Percentiles rank a stretch among this genome's conserved stretches.
phyloP scores from a whole-genome alignment of 1,284 basidiomycete species.

The Apiotrichum domesticum region DNA sequence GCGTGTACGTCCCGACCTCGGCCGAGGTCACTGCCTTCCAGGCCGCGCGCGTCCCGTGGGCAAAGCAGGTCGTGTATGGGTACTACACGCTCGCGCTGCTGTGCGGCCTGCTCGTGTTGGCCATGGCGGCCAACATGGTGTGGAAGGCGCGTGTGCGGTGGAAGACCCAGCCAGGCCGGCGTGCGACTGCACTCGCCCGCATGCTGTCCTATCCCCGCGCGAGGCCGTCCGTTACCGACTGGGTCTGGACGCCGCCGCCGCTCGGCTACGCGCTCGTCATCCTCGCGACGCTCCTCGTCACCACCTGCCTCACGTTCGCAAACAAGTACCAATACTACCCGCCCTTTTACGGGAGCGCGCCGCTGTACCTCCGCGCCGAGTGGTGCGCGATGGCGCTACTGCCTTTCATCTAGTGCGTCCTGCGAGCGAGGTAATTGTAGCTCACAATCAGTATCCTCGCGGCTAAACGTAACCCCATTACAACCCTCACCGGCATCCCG shows the following conservation, averaged over 20 bases:
- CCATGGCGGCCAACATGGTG: neutral
- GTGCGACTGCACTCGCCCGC: neutral
- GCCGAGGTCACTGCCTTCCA: conserved; percentile 1
- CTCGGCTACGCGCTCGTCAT: conserved; percentile 9
- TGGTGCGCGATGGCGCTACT: conserved; percentile 16
- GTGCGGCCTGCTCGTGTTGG: neutral
- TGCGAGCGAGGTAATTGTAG: neutral
- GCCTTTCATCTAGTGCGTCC: conserved; percentile 13
- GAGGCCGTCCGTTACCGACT: neutral
- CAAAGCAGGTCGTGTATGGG: conserved; percentile 1
- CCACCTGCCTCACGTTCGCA: conserved; percentile 5
- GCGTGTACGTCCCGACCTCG: neutral
- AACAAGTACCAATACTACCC: conserved; percentile 11
- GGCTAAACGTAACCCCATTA: conserved; percentile 49
- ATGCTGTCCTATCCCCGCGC: neutral
- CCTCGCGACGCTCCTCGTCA: conserved; percentile 2
- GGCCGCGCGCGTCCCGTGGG: neutral
- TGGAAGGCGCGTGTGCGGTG: neutral
- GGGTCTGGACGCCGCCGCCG: conserved; percentile 5
- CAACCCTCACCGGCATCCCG: conserved; percentile 47
- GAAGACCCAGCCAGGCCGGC: neutral
- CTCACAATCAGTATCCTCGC: conserved; percentile 29
- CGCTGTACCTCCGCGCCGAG: conserved; percentile 12
- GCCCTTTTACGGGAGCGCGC: conserved; percentile 14
- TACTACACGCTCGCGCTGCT: conserved; percentile 3